A percentile compares a stretch with the other conserved stretches of the same genome.
phyloP scores from a whole-genome alignment of 495 filamentous ascomycete species.

The Daldinia loculata region DNA sequence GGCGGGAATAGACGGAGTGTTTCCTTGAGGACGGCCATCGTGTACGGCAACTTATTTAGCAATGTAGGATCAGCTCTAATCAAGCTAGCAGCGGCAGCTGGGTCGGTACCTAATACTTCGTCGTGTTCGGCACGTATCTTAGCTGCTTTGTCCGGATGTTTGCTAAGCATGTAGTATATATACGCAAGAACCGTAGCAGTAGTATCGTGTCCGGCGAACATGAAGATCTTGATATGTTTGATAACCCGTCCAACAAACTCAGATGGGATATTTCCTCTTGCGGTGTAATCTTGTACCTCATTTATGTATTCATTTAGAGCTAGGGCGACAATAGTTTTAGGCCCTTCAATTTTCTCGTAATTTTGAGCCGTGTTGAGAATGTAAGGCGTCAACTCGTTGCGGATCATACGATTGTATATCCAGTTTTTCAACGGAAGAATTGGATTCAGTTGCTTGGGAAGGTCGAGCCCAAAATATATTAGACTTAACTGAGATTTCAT shows the following conservation, averaged over 20 bases:
- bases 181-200: slow-evolving; percentile 54
- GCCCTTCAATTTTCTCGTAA: slow-evolving; percentile 38
- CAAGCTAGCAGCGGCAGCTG: slow-evolving; percentile 22
- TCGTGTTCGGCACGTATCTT: slow-evolving; percentile 55
- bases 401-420: slow-evolving; percentile 34
- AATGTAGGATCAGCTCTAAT: slow-evolving; percentile 49
- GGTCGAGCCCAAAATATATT: slow-evolving; percentile 31
- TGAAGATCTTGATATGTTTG: slow-evolving; percentile 48
- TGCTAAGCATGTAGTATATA: slow-evolving; percentile 49
- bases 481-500: slow-evolving; percentile 35
- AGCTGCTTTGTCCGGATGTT: slow-evolving; percentile 46
- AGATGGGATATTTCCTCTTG: slow-evolving; percentile 22
- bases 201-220: slow-evolving; percentile 60
- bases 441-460: slow-evolving; percentile 20
- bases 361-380: slow-evolving; percentile 30
- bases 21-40: slow-evolving; percentile 60
- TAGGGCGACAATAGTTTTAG: slow-evolving; percentile 38
- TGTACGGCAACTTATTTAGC: slow-evolving; percentile 55
- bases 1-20: slow-evolving; percentile 55
- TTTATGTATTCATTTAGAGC: slow-evolving; percentile 38
- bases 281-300: slow-evolving; percentile 14
- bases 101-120: slow-evolving; percentile 46
- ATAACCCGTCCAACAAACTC: slow-evolving; percentile 39
- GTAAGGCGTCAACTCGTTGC: slow-evolving; percentile 23
- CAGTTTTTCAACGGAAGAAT: slow-evolving; percentile 17